Conservation (phyloP, 164 flowering plant species). For the Tetracentron sinense region DNA sequence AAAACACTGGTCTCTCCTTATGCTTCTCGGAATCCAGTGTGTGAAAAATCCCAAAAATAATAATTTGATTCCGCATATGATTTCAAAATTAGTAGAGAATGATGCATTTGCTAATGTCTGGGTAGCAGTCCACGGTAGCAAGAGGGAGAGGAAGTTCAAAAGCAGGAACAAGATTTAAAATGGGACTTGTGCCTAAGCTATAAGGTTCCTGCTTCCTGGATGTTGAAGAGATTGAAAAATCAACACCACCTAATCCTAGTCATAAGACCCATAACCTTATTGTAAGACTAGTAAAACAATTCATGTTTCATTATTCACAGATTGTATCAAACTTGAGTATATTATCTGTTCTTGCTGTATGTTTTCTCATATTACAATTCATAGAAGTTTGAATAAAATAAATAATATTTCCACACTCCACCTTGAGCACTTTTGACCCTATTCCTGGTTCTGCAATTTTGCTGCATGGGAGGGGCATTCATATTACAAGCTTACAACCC, state of each 20-base stretch:
- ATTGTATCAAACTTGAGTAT: neutral
- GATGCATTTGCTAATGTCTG: neutral
- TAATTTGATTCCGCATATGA: too few relatives aligned
- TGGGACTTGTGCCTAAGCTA: neutral
- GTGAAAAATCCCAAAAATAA: too few relatives aligned
- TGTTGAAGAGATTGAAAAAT: neutral
- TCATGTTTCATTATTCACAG: neutral
- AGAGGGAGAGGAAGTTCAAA: too few relatives aligned
- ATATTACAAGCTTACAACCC: constrained; percentile 28
- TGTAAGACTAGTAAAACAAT: neutral
- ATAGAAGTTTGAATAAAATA: constrained; percentile 1
- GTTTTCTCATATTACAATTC: neutral
- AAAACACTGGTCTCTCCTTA: too few relatives aligned
- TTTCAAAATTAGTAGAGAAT: neutral
- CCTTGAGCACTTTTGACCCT: neutral
- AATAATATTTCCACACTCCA: neutral
- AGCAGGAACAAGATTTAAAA: neutral
- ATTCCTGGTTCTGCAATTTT: constrained; percentile 1
- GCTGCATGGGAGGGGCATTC: neutral
- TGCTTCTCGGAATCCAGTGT: too few relatives aligned
- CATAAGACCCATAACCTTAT: neutral
- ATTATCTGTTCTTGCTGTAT: neutral
- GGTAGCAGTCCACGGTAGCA: neutral
- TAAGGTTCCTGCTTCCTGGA: neutral
- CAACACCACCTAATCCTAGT: neutral